phyloP scores from a whole-genome alignment of 495 filamentous ascomycete genomes.

The Jackrogersella multiformis region DNA sequence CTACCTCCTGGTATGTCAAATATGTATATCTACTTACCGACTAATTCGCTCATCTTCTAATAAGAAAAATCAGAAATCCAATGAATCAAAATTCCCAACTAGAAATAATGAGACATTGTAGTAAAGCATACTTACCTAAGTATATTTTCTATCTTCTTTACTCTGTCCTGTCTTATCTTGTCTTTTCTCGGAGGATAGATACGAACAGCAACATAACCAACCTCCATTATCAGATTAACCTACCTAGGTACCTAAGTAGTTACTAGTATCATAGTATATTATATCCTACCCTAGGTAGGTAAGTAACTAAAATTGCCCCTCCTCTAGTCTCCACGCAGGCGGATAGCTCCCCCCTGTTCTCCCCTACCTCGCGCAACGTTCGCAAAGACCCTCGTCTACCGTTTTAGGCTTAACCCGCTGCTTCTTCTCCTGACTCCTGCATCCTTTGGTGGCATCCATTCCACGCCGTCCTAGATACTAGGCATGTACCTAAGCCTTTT shows the following conservation, averaged over 20 bases:
- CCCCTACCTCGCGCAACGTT: constrained; percentile 17
- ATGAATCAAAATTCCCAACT: constrained; percentile 35
- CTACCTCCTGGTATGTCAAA: too few relatives aligned
- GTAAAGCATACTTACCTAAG: background rate
- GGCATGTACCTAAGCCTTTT: too few relatives aligned
- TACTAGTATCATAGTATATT: background rate
- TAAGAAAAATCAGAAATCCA: constrained; percentile 11
- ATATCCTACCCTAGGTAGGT: too few relatives aligned
- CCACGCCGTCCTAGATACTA: constrained; percentile 18
- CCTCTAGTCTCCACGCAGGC: constrained; percentile 20
- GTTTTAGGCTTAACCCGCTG: constrained; percentile 24
- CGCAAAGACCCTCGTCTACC: constrained; percentile 40
- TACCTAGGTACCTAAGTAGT: background rate
- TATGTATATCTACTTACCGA: too few relatives aligned
- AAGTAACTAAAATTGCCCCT: constrained; percentile 20
- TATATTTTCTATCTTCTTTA: background rate
- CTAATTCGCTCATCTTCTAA: constrained; percentile 16
- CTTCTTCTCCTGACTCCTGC: constrained; percentile 35
- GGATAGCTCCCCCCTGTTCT: constrained; percentile 21
- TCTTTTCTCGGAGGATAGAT: background rate
- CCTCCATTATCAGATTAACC: constrained; percentile 10
- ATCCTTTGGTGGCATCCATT: constrained; percentile 31
- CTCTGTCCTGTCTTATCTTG: background rate
- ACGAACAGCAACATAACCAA: background rate
- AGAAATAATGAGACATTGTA: too few relatives aligned